Evolutionary conservation across 805 yeast species (phyloP).

Genomic region (Starmerella vitae): DNA sequence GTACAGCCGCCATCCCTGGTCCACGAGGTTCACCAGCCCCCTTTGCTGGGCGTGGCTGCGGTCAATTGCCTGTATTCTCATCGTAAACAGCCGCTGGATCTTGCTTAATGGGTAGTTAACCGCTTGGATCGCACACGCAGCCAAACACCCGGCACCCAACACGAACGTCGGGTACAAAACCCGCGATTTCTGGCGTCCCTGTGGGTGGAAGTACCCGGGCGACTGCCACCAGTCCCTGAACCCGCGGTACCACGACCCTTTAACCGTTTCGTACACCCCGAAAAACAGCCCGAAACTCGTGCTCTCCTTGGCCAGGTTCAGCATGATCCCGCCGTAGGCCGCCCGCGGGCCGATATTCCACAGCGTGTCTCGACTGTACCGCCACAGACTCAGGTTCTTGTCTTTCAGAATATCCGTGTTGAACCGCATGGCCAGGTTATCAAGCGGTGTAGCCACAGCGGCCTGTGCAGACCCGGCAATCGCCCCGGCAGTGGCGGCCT

Average conservation of each 20-base stretch:
- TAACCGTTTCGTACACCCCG: constrained; percentile 63
- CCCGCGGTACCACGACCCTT: constrained; percentile 34
- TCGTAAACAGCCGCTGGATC: constrained; percentile 64
- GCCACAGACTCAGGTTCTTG: constrained; percentile 44
- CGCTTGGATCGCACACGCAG: constrained; percentile 61
- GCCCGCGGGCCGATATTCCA: constrained; percentile 66
- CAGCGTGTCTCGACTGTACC: constrained; percentile 55
- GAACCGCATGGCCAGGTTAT: constrained; percentile 77
- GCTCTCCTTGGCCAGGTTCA: constrained; percentile 63
- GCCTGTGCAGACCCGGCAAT: constrained; percentile 80
- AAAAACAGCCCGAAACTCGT: constrained; percentile 77
- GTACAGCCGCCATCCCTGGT: constrained; percentile 35
- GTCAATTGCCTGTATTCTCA: constrained; percentile 70
- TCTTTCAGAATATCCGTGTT: constrained; percentile 48
- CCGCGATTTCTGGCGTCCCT: constrained; percentile 27
- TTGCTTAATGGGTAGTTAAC: constrained; percentile 75
- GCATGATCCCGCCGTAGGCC: constrained; percentile 79
- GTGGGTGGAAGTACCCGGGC: constrained; percentile 21
- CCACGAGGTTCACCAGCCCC: constrained; percentile 10
- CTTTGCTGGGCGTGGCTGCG: constrained; percentile 29
- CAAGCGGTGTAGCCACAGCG: constrained; percentile 86
- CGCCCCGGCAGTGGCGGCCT: constrained; percentile 60
- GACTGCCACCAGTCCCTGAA: constrained; percentile 24
- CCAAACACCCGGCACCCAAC: constrained; percentile 74
- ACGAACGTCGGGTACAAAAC: constrained; percentile 56